Evolutionary conservation across 1,284 basidiomycete genomes (phyloP).

Genomic region (Ganoderma lucidum): DNA sequence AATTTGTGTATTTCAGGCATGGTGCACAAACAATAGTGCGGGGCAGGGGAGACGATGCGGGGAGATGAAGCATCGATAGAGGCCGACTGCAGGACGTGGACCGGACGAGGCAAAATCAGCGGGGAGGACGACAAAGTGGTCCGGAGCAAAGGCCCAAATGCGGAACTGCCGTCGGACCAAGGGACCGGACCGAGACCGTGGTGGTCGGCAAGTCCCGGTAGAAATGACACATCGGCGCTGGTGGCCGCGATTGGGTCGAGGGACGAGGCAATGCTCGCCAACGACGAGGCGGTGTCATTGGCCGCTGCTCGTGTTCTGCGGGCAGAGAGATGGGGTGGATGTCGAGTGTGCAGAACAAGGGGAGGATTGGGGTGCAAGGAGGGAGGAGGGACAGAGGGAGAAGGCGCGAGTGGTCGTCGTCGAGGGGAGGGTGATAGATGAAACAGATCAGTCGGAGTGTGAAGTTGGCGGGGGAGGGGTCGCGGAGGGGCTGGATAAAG

Average conservation of each 20-base stretch:
- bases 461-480: conserved; percentile 23
- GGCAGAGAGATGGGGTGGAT: neutral
- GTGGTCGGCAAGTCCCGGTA: conserved; percentile 26
- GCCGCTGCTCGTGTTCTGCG: neutral
- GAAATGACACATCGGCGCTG: conserved; percentile 23
- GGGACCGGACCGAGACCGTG: conserved; percentile 6
- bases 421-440: conserved; percentile 25
- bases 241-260: conserved; percentile 2
- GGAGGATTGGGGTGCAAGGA: neutral
- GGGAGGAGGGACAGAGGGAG: neutral
- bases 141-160: conserved; percentile 15
- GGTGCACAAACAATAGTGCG: neutral
- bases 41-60: neutral
- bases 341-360: neutral
- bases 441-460: conserved; percentile 36
- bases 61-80: neutral
- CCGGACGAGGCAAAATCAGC: conserved; percentile 7
- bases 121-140: conserved; percentile 11
- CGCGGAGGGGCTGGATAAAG: conserved; percentile 28
- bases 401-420: neutral
- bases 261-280: conserved; percentile 25
- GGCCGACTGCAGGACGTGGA: neutral
- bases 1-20: neutral
- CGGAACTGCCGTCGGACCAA: conserved; percentile 10
- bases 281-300: conserved; percentile 23